Conservation (phyloP, 257 asterid genomes). For the Fraxinus excelsior region DNA sequence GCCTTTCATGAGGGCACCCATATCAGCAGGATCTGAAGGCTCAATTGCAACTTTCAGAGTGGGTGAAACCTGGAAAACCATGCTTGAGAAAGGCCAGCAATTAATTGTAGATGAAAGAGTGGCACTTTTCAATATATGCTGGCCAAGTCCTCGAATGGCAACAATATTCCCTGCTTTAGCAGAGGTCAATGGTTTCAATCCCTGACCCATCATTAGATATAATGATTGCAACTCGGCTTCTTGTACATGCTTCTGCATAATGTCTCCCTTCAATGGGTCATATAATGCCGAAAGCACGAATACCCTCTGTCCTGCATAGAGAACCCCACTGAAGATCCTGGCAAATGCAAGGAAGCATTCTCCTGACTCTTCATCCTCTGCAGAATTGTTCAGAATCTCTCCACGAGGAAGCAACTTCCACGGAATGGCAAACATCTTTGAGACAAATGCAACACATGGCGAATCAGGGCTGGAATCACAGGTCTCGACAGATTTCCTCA, state of each 20-base stretch:
- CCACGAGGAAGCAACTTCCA: slow-evolving; percentile 85
- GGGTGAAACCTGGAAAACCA: slow-evolving; percentile 92
- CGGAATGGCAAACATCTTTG: slow-evolving; percentile 95
- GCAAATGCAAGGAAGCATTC: slow-evolving; percentile 98
- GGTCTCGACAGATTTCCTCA: slow-evolving; percentile 70
- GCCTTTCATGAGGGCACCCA: slow-evolving; percentile 80
- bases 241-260: slow-evolving; percentile 79
- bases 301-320: slow-evolving; percentile 66
- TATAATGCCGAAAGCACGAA: slow-evolving; percentile 84
- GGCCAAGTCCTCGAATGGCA: slow-evolving; percentile 94
- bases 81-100: slow-evolving; percentile 95
- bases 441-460: slow-evolving; percentile 84
- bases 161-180: slow-evolving; percentile 83
- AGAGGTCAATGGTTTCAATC: slow-evolving; percentile 72
- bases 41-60: slow-evolving; percentile 92
- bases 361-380: slow-evolving; percentile 70
- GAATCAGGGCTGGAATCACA: slow-evolving; percentile 72
- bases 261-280: slow-evolving; percentile 72
- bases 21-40: slow-evolving; percentile 94
- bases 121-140: slow-evolving; percentile 85
- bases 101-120: slow-evolving; percentile 78
- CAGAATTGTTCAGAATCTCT: slow-evolving; percentile 41
- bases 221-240: slow-evolving; percentile 75
- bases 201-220: slow-evolving; percentile 96
- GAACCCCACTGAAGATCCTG: slow-evolving; percentile 88